Percentiles rank a stretch among this genome's conserved stretches.
phyloP scores from a whole-genome alignment of 306 rosid species.

The Casuarina glauca region DNA sequence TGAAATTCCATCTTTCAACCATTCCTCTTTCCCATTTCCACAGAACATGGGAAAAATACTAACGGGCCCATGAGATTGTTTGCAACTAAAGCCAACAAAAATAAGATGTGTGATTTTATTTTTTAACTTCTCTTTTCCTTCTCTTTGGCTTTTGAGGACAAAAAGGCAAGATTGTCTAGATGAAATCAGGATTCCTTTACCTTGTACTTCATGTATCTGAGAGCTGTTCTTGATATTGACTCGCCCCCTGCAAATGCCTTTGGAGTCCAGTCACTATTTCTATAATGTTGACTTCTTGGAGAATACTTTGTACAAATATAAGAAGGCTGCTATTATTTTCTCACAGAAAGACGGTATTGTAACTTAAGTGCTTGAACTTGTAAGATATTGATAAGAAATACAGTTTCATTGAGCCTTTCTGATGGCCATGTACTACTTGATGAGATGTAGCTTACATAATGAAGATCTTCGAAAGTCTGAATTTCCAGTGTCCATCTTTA shows the following conservation, averaged over 20 bases:
- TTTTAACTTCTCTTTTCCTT: constrained; percentile 13
- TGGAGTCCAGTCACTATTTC: constrained; percentile 45
- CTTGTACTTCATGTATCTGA: constrained; percentile 30
- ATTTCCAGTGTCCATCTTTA: too few relatives aligned
- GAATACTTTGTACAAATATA: constrained; percentile 59
- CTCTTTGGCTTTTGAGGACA: constrained; percentile 35
- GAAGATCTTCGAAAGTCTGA: neutral
- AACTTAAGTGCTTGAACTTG: constrained; percentile 38
- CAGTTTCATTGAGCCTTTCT: constrained; percentile 10
- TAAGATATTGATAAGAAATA: constrained; percentile 35
- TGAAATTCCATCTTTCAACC: constrained; percentile 55
- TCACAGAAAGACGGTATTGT: constrained; percentile 43
- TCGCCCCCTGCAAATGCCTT: constrained; percentile 40
- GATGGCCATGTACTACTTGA: neutral
- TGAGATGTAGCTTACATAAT: neutral
- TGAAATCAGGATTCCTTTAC: constrained; percentile 37
- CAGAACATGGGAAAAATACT: constrained; percentile 78
- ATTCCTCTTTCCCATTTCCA: constrained; percentile 67
- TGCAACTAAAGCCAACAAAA: constrained; percentile 13
- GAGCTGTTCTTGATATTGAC: constrained; percentile 43
- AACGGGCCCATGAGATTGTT: constrained; percentile 72
- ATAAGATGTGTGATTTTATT: constrained; percentile 26
- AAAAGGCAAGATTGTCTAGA: constrained; percentile 36
- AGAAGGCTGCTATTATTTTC: constrained; percentile 45
- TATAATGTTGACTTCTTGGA: constrained; percentile 46